phyloP scores from a whole-genome alignment of 805 yeast species.

The Starmerella scarabaei region DNA sequence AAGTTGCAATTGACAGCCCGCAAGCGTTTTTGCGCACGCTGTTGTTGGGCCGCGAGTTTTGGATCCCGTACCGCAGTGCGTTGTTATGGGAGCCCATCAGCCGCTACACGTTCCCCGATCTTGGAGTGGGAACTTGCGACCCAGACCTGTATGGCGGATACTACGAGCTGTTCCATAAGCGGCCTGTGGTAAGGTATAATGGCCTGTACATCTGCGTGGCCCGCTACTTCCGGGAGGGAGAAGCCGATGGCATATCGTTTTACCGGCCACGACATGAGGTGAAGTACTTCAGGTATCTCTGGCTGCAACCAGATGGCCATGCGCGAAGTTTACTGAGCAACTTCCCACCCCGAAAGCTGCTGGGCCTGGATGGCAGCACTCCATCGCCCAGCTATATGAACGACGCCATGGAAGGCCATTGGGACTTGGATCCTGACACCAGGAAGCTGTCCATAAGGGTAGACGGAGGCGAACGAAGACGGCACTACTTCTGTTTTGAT shows the following conservation, averaged over 20 bases:
- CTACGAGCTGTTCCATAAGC: constrained; percentile 40
- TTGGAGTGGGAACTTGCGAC: constrained; percentile 5
- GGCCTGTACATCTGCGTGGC: constrained; percentile 82
- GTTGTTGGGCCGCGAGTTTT: constrained; percentile 16
- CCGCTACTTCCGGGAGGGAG: constrained; percentile 74
- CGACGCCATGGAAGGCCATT: constrained; percentile 13
- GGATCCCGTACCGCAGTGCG: constrained; percentile 16
- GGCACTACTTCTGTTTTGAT: constrained; percentile 45
- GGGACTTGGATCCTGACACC: constrained; percentile 50
- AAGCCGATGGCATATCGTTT: constrained; percentile 45
- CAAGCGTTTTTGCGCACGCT: constrained; percentile 10
- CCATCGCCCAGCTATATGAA: neutral
- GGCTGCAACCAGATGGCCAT: constrained; percentile 70
- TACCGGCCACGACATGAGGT: constrained; percentile 66
- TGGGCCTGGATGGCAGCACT: constrained; percentile 26
- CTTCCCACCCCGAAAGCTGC: constrained; percentile 55
- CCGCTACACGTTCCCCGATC: constrained; percentile 13
- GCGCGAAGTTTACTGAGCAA: constrained; percentile 58
- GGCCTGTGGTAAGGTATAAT: constrained; percentile 68
- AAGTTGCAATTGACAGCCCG: constrained; percentile 18
- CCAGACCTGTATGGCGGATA: constrained; percentile 24
- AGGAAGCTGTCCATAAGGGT: constrained; percentile 36
- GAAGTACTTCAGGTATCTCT: constrained; percentile 72
- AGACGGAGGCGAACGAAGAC: constrained; percentile 39
- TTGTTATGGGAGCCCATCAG: constrained; percentile 23